These are phyloP conservation scores for Fusarium lyarnte DNA, from an alignment of 2,329 filamentous ascomycete genomes.

Conservation along the genomic window DNA sequence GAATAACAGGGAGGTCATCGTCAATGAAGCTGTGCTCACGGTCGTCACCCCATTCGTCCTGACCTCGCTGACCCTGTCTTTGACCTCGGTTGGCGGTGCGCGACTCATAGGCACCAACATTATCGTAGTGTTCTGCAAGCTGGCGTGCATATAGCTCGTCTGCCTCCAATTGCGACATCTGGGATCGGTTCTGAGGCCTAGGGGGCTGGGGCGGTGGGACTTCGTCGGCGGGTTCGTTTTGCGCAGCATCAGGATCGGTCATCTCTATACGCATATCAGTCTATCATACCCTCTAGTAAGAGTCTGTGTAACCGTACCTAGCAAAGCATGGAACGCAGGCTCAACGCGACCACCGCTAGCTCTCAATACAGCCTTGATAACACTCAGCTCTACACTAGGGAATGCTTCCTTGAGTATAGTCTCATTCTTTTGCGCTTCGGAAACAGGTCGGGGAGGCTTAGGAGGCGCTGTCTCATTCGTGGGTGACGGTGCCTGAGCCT, in stretches of 20 bases:
- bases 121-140: constrained; percentile 89
- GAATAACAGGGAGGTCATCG: constrained; percentile 92
- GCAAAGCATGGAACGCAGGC: constrained; percentile 92
- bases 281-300: background rate
- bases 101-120: constrained; percentile 65
- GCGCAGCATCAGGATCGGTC: constrained; percentile 78
- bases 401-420: constrained; percentile 94
- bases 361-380: constrained; percentile 87
- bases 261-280: constrained; percentile 63
- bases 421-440: constrained; percentile 84
- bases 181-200: constrained; percentile 71
- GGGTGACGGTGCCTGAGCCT: constrained; percentile 34
- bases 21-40: constrained; percentile 92
- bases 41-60: constrained; percentile 60
- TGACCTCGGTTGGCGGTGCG: constrained; percentile 60
- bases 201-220: constrained; percentile 80
- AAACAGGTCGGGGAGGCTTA: constrained; percentile 86
- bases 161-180: constrained; percentile 83
- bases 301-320: constrained; percentile 65
- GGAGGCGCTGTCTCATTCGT: constrained; percentile 66
- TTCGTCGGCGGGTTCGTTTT: constrained; percentile 62
- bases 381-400: constrained; percentile 78
- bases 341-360: constrained; percentile 91
- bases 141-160: constrained; percentile 94
- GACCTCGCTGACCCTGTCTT: constrained; percentile 53